A percentile compares a stretch with the other conserved stretches of the same genome.
phyloP scores from a whole-genome alignment of 2,329 filamentous ascomycete genomes.

The Graphiopsis chlorocephala region DNA sequence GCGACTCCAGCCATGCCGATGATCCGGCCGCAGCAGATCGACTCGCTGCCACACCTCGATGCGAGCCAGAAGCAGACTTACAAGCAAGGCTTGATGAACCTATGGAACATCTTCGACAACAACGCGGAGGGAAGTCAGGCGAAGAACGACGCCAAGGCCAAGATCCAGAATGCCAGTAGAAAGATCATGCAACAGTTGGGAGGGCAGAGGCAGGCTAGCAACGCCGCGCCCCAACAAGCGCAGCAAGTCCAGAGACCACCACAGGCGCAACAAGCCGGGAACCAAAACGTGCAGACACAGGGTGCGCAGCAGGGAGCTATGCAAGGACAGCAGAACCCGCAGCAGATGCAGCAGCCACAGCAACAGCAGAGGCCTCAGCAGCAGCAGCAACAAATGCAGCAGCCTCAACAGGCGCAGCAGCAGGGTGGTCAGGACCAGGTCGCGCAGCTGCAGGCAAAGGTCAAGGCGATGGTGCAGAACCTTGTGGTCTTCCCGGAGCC shows the following conservation, averaged over 20 bases:
- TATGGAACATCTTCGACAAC: slow-evolving; percentile 54
- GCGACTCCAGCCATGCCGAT: slow-evolving; percentile 18
- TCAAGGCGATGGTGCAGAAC: slow-evolving; percentile 19
- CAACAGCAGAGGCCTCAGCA: slow-evolving; percentile 8
- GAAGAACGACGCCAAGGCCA: slow-evolving; percentile 52
- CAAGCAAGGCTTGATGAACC: slow-evolving; percentile 50
- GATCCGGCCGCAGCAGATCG: slow-evolving; percentile 54
- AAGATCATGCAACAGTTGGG: slow-evolving; percentile 42
- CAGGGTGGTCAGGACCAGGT: slow-evolving; percentile 15
- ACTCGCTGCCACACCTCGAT: slow-evolving; percentile 51
- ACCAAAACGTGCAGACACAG: slow-evolving; percentile 7
- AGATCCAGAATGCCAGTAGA: slow-evolving; percentile 47
- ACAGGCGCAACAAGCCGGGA: not conserved
- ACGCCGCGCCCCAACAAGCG: slow-evolving; percentile 22
- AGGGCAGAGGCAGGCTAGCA: slow-evolving; percentile 21
- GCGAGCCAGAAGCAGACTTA: slow-evolving; percentile 57
- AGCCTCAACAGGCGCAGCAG: slow-evolving; percentile 25
- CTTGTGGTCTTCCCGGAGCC: slow-evolving; percentile 20
- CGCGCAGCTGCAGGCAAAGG: slow-evolving; percentile 15
- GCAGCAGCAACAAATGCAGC: slow-evolving; percentile 17
- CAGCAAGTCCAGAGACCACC: slow-evolving; percentile 24
- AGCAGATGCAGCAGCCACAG: slow-evolving; percentile 16
- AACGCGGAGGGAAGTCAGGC: slow-evolving; percentile 48
- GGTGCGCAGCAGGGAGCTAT: slow-evolving; percentile 9
- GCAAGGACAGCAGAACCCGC: slow-evolving; percentile 20